phyloP scores from a whole-genome alignment of 352 stramenopile genomes.

The Plasmopara halstedii region DNA sequence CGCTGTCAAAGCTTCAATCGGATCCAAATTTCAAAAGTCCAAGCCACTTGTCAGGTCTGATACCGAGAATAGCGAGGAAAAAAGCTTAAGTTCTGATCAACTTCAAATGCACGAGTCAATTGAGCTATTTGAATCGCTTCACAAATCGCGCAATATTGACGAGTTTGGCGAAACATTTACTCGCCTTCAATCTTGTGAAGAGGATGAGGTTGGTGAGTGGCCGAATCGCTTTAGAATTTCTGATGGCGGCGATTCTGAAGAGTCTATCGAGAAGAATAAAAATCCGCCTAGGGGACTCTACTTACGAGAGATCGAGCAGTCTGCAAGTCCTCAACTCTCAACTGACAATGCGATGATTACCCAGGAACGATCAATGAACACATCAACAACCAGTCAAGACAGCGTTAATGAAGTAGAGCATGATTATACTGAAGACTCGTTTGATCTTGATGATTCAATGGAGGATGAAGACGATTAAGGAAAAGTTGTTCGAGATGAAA shows the following conservation, averaged over 20 bases:
- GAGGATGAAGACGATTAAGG: conserved; percentile 32
- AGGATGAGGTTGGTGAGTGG: conserved; percentile 1
- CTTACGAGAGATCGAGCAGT: background rate
- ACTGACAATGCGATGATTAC: too few relatives aligned
- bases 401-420: conserved; percentile 29
- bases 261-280: background rate
- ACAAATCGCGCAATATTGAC: background rate
- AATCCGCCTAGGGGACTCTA: background rate
- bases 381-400: conserved; percentile 1
- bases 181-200: background rate
- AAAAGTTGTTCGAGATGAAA: background rate
- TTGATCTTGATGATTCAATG: conserved; percentile 69
- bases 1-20: conserved; percentile 1
- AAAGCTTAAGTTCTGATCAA: background rate
- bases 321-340: background rate
- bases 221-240: background rate
- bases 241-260: conserved; percentile 4
- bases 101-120: background rate
- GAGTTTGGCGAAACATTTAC: conserved; percentile 1
- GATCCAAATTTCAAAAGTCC: too few relatives aligned
- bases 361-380: conserved; percentile 4
- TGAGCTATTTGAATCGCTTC: background rate
- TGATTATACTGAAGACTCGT: conserved; percentile 64
- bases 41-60: background rate
- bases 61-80: background rate